phyloP scores from a whole-genome alignment of 345 rosid species.

The Salix dunnii region DNA sequence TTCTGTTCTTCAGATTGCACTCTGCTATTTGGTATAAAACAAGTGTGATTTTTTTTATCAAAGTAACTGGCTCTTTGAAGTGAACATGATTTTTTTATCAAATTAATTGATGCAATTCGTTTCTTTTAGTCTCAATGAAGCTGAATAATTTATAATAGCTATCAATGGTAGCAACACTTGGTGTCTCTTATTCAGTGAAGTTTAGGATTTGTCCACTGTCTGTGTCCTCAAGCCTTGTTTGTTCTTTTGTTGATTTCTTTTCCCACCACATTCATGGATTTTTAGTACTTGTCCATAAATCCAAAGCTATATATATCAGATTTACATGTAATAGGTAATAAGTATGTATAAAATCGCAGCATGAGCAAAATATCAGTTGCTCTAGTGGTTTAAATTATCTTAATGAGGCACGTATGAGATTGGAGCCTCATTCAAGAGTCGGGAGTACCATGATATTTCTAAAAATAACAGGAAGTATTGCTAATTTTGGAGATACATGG shows the following conservation, averaged over 20 bases:
- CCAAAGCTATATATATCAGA: background rate
- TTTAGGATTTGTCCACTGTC: background rate
- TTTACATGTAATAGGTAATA: background rate
- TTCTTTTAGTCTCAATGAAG: background rate
- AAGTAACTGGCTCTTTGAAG: background rate
- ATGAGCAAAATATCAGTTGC: background rate
- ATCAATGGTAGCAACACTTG: background rate
- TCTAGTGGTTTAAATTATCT: background rate
- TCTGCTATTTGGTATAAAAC: background rate
- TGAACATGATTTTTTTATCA: background rate
- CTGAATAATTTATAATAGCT: background rate
- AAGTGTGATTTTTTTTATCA: background rate
- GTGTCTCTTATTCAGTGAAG: background rate
- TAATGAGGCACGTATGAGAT: background rate
- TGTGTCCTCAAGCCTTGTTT: background rate
- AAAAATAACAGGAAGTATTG: background rate
- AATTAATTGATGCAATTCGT: background rate
- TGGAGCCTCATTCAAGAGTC: background rate
- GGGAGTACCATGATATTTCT: background rate
- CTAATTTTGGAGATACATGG: background rate
- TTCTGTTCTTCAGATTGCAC: background rate
- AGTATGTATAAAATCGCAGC: background rate
- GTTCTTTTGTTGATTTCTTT: background rate
- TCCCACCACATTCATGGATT: background rate
- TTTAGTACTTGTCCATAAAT: background rate